Conservation (phyloP, 192 early-diverging fungal genomes). For the Coemansia sp. region DNA sequence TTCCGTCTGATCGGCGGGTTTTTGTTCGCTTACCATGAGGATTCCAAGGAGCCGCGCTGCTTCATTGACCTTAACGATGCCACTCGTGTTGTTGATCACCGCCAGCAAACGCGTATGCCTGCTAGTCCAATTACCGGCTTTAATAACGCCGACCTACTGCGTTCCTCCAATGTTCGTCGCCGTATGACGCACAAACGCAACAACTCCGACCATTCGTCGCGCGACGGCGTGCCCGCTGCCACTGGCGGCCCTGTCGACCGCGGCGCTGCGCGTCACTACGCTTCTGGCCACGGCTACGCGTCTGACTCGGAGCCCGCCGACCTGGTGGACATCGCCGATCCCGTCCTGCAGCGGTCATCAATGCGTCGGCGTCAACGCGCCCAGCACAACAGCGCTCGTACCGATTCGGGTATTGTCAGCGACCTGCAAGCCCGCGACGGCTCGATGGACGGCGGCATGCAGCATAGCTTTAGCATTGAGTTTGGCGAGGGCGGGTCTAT, state of each 20-base stretch:
- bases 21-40: constrained; percentile 58
- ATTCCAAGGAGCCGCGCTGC: constrained; percentile 46
- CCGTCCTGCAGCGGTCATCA: constrained; percentile 29
- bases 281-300: constrained; percentile 34
- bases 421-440: constrained; percentile 8
- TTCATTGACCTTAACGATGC: constrained; percentile 57
- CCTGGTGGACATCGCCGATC: constrained; percentile 46
- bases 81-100: constrained; percentile 42
- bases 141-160: constrained; percentile 26
- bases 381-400: constrained; percentile 5
- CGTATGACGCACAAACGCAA: constrained; percentile 48
- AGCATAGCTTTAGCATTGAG: constrained; percentile 56
- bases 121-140: constrained; percentile 7
- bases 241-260: constrained; percentile 10
- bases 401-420: constrained; percentile 48
- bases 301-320: constrained; percentile 51
- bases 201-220: constrained; percentile 47
- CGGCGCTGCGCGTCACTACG: constrained; percentile 1
- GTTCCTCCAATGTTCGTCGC: constrained; percentile 25
- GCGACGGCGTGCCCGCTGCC: constrained; percentile 16
- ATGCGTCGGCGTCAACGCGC: constrained; percentile 17
- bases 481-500: constrained; percentile 47
- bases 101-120: constrained; percentile 10
- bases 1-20: constrained; percentile 55
- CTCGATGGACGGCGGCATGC: constrained; percentile 39